phyloP scores from a whole-genome alignment of 2,329 filamentous ascomycete genomes.

The Lachnellula willkommii region DNA sequence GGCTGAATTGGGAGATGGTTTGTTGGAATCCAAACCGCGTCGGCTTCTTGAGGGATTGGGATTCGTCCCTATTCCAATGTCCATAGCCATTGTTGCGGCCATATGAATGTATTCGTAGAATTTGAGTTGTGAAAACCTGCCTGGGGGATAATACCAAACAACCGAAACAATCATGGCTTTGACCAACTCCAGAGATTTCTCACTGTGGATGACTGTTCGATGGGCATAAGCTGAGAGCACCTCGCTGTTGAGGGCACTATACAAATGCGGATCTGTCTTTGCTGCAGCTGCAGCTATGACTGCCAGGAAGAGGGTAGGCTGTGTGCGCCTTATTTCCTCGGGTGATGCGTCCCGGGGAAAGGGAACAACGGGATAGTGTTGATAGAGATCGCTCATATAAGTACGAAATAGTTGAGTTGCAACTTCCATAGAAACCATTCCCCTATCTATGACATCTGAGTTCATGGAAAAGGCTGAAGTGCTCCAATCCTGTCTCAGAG shows the following conservation, averaged over 20 bases:
- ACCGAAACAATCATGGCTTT: slow-evolving; percentile 42
- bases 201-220: slow-evolving; percentile 39
- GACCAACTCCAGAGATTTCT: slow-evolving; percentile 45
- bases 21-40: neutral
- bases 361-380: slow-evolving; percentile 55
- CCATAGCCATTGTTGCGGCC: slow-evolving; percentile 40
- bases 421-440: slow-evolving; percentile 49
- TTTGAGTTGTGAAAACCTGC: slow-evolving; percentile 38
- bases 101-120: slow-evolving; percentile 46
- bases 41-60: slow-evolving; percentile 12
- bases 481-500: neutral
- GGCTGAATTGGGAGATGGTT: neutral
- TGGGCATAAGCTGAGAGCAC: slow-evolving; percentile 41
- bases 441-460: slow-evolving; percentile 46
- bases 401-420: slow-evolving; percentile 49
- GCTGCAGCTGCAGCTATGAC: slow-evolving; percentile 60
- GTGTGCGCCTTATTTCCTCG: slow-evolving; percentile 47
- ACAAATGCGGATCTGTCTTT: slow-evolving; percentile 37
- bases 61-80: slow-evolving; percentile 22
- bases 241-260: slow-evolving; percentile 39
- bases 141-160: slow-evolving; percentile 43
- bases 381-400: slow-evolving; percentile 52
- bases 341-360: slow-evolving; percentile 48
- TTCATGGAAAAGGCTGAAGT: slow-evolving; percentile 9
- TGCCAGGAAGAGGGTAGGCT: slow-evolving; percentile 63